phyloP scores from a whole-genome alignment of 202 grass and related monocot species.

The Cymbopogon flexuosus region DNA sequence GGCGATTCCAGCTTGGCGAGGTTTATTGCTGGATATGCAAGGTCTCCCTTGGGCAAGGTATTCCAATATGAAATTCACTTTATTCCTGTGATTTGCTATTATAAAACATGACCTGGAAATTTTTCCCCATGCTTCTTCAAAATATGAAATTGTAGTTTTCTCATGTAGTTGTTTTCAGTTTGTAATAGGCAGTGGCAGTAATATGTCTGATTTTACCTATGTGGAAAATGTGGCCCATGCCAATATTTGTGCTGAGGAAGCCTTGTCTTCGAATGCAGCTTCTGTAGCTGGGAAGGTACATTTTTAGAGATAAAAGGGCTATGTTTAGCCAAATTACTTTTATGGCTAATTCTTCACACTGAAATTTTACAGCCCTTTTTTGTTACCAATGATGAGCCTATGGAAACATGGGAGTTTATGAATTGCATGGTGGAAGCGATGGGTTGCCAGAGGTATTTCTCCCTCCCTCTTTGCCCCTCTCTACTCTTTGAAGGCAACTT shows the following conservation, averaged over 20 bases:
- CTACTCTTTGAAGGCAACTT: neutral
- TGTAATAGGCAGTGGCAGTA: slow-evolving; percentile 76
- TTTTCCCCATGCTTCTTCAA: neutral
- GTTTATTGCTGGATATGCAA: slow-evolving; percentile 56
- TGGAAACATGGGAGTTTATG: slow-evolving; percentile 86
- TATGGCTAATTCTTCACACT: neutral
- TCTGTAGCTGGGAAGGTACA: slow-evolving; percentile 84
- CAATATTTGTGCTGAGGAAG: slow-evolving; percentile 72
- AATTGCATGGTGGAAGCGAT: slow-evolving; percentile 69
- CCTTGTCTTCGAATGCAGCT: slow-evolving; percentile 54
- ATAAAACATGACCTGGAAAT: neutral
- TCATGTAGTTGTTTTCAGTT: slow-evolving; percentile 58
- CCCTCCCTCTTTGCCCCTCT: neutral
- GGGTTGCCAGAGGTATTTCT: slow-evolving; percentile 70
- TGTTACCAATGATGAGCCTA: slow-evolving; percentile 70
- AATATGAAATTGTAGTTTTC: neutral
- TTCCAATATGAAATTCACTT: neutral
- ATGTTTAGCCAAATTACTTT: slow-evolving; percentile 26
- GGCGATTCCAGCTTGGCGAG: slow-evolving; percentile 51
- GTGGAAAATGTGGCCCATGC: slow-evolving; percentile 87
- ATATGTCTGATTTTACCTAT: slow-evolving; percentile 80
- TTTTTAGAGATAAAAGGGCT: slow-evolving; percentile 15
- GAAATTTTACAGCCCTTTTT: slow-evolving; percentile 63
- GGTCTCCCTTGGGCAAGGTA: slow-evolving; percentile 70
- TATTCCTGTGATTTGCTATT: neutral